Percentiles rank a stretch among this genome's conserved stretches.
Evolutionary conservation across 2,329 filamentous ascomycete genomes (phyloP).

Genomic region (Neophaeococcomyces mojaviensis): DNA sequence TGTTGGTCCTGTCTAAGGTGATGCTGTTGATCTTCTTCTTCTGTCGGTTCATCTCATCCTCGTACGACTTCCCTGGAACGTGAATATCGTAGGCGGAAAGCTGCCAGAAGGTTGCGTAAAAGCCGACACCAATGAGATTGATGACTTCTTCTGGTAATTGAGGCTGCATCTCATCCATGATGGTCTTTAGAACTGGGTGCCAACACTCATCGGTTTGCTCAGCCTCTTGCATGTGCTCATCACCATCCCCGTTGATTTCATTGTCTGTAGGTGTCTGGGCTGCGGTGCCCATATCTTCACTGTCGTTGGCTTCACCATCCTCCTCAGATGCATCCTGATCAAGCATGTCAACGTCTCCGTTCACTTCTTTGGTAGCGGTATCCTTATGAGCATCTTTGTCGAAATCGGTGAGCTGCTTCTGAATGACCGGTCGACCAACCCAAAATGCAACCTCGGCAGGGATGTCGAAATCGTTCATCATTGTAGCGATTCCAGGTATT

Average conservation of each 20-base stretch:
- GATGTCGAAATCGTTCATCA: slow-evolving; percentile 73
- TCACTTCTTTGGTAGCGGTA: slow-evolving; percentile 22
- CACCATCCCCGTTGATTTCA: slow-evolving; percentile 31
- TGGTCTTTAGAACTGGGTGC: slow-evolving; percentile 63
- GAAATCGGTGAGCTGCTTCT: slow-evolving; percentile 50
- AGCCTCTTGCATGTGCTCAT: slow-evolving; percentile 17
- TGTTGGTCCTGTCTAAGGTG: slow-evolving; percentile 64
- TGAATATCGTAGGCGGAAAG: slow-evolving; percentile 74
- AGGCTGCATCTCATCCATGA: slow-evolving; percentile 62
- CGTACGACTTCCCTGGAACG: slow-evolving; percentile 69
- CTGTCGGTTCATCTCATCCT: slow-evolving; percentile 63
- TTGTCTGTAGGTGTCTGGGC: slow-evolving; percentile 20
- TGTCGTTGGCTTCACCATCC: slow-evolving; percentile 31
- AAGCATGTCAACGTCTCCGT: slow-evolving; percentile 26
- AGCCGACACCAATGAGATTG: slow-evolving; percentile 65
- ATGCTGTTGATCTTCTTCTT: slow-evolving; percentile 61
- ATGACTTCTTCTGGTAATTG: slow-evolving; percentile 58
- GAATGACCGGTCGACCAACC: slow-evolving; percentile 68
- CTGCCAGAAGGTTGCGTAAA: slow-evolving; percentile 90
- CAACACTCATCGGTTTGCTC: slow-evolving; percentile 37
- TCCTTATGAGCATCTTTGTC: slow-evolving; percentile 29
- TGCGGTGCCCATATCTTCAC: slow-evolving; percentile 23
- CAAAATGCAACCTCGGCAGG: slow-evolving; percentile 77
- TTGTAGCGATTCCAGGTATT: slow-evolving; percentile 64
- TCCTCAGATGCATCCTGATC: slow-evolving; percentile 22